Base-by-base conservation (phyloP, 371 early-diverging fungal genomes). In the Mortierella sp. region DNA sequence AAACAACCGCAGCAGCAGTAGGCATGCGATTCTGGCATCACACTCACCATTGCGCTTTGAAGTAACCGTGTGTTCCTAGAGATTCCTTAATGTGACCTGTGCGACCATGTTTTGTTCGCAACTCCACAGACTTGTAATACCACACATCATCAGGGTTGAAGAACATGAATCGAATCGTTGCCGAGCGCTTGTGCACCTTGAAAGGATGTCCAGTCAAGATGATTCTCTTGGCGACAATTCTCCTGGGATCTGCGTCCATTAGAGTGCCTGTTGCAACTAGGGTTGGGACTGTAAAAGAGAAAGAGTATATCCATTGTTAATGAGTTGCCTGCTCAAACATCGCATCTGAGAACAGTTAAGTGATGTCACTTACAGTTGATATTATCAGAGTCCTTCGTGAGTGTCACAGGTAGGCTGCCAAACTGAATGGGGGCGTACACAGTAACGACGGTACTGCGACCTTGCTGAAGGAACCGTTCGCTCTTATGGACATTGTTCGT, bases 91-190 rank as follows among this genome's bases (percentile, higher is more conserved):
- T 96, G 79, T 97, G 97, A 13, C 98, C 98, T 2, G 84, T 87
- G 53, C 94, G 91, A 26, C 98, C 98, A 43, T 88, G 81, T 80
- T 97, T 96, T 21, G 98, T 96, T 42, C 82, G 76, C 47, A 98
- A 83, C 78, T 97, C 95, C 9, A 98, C 87, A 23, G 98, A 97
- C 81, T 94, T 95, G 82, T 96, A 98, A 89, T 93, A 97, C 65
- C 85, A 81, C 54, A 97, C 89, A 82, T 98, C 98, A 19, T 92
- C 83, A 45, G 91, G 87, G 79, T 94, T 94, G 84, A 94, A 95
- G 87, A 98, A 97, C 98, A 98, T 98, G 86, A 86, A 96, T 52
- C 98, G 91, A 58, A 97, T 87, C 19, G 97, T 96, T 8, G 96
- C 97, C 24, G 94, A 88, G 48, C 93, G 89, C 80, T 93, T 94